Percentiles rank a stretch among this genome's conserved stretches.
Conservation (phyloP, 768 basidiomycete genomes). For the Mycena latifolia region DNA sequence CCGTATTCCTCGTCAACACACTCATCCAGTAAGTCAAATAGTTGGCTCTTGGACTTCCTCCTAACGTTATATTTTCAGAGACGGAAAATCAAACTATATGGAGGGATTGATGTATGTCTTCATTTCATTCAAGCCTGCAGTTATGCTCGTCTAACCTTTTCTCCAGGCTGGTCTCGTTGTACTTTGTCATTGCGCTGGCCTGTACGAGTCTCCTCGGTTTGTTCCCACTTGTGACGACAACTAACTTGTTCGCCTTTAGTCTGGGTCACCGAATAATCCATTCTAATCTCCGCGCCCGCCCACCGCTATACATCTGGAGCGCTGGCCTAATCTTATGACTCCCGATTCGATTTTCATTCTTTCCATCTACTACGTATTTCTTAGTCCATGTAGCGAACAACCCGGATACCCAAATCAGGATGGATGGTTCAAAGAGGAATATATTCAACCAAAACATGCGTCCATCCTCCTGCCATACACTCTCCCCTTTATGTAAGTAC, state of each 20-base stretch:
- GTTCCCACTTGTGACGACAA: too few relatives aligned
- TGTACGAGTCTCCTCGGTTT: too few relatives aligned
- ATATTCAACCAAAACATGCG: background rate
- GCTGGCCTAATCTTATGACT: background rate
- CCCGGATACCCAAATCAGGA: background rate
- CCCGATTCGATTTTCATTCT: too few relatives aligned
- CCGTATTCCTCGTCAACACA: conserved; percentile 89
- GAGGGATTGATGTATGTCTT: conserved; percentile 81
- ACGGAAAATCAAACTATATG: conserved; percentile 93
- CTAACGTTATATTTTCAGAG: conserved; percentile 52
- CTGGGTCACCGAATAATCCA: conserved; percentile 49
- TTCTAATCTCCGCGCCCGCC: background rate
- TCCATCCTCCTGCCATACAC: too few relatives aligned
- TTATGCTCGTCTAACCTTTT: conserved; percentile 54
- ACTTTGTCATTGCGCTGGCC: conserved; percentile 84
- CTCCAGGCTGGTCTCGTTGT: conserved; percentile 70
- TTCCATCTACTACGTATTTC: background rate
- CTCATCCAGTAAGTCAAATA: conserved; percentile 78
- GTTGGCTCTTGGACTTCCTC: background rate
- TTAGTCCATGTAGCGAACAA: conserved; percentile 21
- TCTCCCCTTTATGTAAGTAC: too few relatives aligned
- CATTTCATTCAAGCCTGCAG: background rate
- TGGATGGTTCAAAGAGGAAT: background rate
- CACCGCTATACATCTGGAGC: background rate
- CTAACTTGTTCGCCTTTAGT: conserved; percentile 33